These are phyloP conservation scores for Cutaneotrichosporon daszewskae DNA, from an alignment of 1,284 basidiomycete genomes.

Conservation along the genomic window DNA sequence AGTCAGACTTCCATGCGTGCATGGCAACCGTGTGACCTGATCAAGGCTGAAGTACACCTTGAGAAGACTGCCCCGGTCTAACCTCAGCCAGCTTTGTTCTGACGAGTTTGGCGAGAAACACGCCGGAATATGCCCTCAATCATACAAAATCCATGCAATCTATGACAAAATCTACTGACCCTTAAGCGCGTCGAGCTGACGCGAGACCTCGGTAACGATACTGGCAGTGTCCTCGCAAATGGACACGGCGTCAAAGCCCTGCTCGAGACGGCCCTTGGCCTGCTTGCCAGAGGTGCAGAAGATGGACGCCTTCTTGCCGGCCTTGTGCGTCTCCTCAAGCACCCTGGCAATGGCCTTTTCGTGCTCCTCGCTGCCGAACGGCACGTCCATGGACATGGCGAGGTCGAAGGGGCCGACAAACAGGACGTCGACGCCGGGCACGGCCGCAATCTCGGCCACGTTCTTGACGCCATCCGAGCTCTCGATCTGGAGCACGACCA, in stretches of 20 bases:
- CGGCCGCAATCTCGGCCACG: constrained; percentile 37
- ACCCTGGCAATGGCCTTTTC: constrained; percentile 34
- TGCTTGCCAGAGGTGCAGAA: constrained; percentile 26
- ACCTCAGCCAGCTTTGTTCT: too few relatives aligned
- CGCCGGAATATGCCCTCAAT: too few relatives aligned
- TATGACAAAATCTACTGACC: too few relatives aligned
- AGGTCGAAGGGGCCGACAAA: constrained; percentile 36
- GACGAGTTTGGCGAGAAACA: too few relatives aligned
- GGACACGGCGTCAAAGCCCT: constrained; percentile 34
- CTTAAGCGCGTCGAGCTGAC: too few relatives aligned
- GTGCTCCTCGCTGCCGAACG: constrained; percentile 13
- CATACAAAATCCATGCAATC: too few relatives aligned
- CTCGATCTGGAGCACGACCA: constrained; percentile 41
- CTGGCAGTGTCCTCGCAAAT: constrained; percentile 26
- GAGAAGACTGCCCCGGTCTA: too few relatives aligned
- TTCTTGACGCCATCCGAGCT: constrained; percentile 33
- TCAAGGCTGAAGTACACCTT: too few relatives aligned
- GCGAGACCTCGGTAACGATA: constrained; percentile 6
- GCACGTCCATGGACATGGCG: constrained; percentile 29
- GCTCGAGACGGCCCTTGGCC: constrained; percentile 22
- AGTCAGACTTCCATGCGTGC: too few relatives aligned
- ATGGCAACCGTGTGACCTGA: too few relatives aligned
- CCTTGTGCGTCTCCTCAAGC: constrained; percentile 28
- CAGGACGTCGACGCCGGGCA: constrained; percentile 26
- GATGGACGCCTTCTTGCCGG: constrained; percentile 34